phyloP scores from a whole-genome alignment of 2,329 filamentous ascomycete genomes.

The Byssothecium circinans region DNA sequence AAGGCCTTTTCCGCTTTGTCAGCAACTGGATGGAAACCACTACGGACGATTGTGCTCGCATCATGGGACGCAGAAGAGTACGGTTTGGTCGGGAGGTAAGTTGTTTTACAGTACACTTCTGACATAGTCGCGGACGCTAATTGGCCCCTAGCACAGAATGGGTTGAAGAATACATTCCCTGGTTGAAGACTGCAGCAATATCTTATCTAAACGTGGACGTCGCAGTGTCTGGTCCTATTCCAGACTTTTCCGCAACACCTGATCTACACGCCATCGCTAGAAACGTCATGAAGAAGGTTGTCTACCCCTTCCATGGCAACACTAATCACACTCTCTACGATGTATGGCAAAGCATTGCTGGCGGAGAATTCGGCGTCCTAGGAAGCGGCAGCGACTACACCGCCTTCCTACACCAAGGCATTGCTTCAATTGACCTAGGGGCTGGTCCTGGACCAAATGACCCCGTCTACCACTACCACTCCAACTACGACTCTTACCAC shows the following conservation, averaged over 20 bases:
- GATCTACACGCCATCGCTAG: constrained; percentile 44
- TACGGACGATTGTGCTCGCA: constrained; percentile 51
- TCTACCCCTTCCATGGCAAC: constrained; percentile 43
- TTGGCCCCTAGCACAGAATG: constrained; percentile 47
- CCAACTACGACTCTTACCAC: constrained; percentile 52
- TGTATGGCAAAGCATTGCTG: constrained; percentile 44
- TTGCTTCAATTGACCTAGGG: constrained; percentile 48
- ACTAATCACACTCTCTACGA: constrained; percentile 50
- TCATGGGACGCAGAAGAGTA: constrained; percentile 50
- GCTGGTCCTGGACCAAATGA: constrained; percentile 38
- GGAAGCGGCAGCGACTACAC: constrained; percentile 53
- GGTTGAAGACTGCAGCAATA: constrained; percentile 49
- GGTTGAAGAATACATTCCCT: constrained; percentile 54
- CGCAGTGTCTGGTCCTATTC: constrained; percentile 50
- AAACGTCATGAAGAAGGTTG: constrained; percentile 45
- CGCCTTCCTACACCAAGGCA: constrained; percentile 51
- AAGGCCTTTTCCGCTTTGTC: constrained; percentile 54
- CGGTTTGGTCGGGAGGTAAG: constrained; percentile 39
- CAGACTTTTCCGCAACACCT: constrained; percentile 43
- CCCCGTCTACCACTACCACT: constrained; percentile 53
- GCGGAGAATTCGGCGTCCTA: constrained; percentile 48
- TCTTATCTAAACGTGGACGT: constrained; percentile 57
- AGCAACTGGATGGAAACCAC: constrained; percentile 55
- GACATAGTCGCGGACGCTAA: too few relatives aligned
- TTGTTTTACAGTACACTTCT: too few relatives aligned